A percentile compares a stretch with the other conserved stretches of the same genome.
phyloP scores from a whole-genome alignment of 768 basidiomycete genomes.

The Rhizopogon sp. region DNA sequence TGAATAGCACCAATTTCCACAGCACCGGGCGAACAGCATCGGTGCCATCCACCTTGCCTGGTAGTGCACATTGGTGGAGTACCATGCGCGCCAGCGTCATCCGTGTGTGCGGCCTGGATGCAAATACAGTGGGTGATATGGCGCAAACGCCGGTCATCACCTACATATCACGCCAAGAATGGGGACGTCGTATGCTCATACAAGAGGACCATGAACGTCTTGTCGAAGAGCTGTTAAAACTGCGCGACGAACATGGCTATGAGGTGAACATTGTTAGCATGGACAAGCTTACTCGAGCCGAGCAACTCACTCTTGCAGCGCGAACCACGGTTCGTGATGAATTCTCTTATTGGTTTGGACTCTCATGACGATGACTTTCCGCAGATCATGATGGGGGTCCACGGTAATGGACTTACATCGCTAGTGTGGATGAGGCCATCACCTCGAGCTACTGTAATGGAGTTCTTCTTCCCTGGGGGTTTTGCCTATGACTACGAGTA shows the following conservation, averaged over 20 bases:
- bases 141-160: slow-evolving; percentile 72
- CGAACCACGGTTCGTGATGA: slow-evolving; percentile 68
- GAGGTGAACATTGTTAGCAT: slow-evolving; percentile 87
- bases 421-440: slow-evolving; percentile 91
- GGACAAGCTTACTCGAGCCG: slow-evolving; percentile 72
- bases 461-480: slow-evolving; percentile 83
- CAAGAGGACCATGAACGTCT: slow-evolving; percentile 74
- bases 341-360: neutral
- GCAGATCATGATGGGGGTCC: slow-evolving; percentile 92
- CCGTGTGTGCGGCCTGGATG: slow-evolving; percentile 59
- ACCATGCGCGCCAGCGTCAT: slow-evolving; percentile 70
- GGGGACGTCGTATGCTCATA: slow-evolving; percentile 81
- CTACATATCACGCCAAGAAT: slow-evolving; percentile 85
- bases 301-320: slow-evolving; percentile 78
- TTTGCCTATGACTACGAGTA: slow-evolving; percentile 87
- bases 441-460: slow-evolving; percentile 81
- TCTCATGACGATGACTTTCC: neutral
- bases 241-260: slow-evolving; percentile 68
- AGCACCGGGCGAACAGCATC: slow-evolving; percentile 75
- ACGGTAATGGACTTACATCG: slow-evolving; percentile 87
- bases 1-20: slow-evolving; percentile 60
- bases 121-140: slow-evolving; percentile 39
- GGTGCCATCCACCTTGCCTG: slow-evolving; percentile 70
- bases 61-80: slow-evolving; percentile 81
- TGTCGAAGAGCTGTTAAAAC: slow-evolving; percentile 64